These are phyloP conservation scores for Paratinospora sagittata DNA, from an alignment of 164 flowering plant genomes.

Conservation along the genomic window DNA sequence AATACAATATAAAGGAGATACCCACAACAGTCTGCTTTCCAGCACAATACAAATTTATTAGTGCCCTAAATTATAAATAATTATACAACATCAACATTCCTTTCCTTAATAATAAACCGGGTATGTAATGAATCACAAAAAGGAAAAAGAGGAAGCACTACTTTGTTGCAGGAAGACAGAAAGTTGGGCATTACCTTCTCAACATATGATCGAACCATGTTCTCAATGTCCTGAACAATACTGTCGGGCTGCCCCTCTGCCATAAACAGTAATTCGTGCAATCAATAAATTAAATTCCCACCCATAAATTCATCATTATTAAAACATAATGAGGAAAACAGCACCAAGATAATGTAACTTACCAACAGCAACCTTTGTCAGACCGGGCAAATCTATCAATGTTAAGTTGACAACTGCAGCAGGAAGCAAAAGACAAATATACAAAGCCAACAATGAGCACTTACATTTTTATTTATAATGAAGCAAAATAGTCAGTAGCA, in stretches of 20 bases:
- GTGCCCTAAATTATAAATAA: background rate
- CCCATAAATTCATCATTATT: too few species aligned
- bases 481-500: too few species aligned
- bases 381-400: constrained; percentile 41
- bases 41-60: background rate
- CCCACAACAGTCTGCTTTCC: background rate
- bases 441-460: background rate
- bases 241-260: constrained; percentile 47
- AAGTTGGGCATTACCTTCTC: constrained; percentile 31
- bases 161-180: background rate
- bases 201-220: constrained; percentile 47
- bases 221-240: constrained; percentile 47
- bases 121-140: too few species aligned
- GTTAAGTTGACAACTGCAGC: constrained; percentile 37
- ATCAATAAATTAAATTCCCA: background rate
- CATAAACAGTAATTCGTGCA: constrained; percentile 1
- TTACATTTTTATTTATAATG: background rate
- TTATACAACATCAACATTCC: background rate
- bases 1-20: background rate
- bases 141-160: background rate
- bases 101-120: too few species aligned
- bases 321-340: background rate
- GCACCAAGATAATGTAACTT: constrained; percentile 4
- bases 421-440: background rate
- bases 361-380: constrained; percentile 42